phyloP scores from a whole-genome alignment of 2,329 filamentous ascomycete genomes.

The Fusarium globosum region DNA sequence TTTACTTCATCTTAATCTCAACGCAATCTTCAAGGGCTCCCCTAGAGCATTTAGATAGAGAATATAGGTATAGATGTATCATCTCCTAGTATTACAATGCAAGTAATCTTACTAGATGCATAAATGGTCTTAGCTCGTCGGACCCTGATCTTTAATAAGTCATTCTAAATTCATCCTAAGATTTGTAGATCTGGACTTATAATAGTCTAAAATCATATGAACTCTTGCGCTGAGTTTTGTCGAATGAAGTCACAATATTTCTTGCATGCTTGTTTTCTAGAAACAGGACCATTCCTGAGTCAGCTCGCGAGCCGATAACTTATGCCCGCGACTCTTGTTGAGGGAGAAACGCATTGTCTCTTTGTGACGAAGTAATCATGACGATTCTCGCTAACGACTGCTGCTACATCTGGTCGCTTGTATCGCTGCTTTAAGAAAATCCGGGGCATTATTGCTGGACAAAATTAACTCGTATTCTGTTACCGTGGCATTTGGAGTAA shows the following conservation, averaged over 20 bases:
- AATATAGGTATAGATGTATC: not conserved
- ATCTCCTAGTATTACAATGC: not conserved
- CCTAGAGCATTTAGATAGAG: not conserved
- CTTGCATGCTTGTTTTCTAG: not conserved
- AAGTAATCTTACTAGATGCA: not conserved
- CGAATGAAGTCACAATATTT: not conserved
- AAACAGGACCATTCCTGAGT: slow-evolving; percentile 12
- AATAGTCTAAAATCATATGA: not conserved
- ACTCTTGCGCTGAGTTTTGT: not conserved
- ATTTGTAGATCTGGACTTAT: not conserved
- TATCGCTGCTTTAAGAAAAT: not conserved
- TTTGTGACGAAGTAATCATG: slow-evolving; percentile 1
- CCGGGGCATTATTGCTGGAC: slow-evolving; percentile 5
- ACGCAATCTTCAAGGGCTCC: not conserved
- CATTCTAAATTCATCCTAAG: not conserved
- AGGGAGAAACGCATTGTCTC: not conserved
- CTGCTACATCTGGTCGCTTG: not conserved
- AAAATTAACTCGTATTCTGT: slow-evolving; percentile 5
- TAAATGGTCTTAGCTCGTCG: not conserved
- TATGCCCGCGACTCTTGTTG: not conserved
- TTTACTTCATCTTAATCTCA: not conserved
- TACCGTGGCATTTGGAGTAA: slow-evolving; percentile 12
- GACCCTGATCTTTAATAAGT: not conserved
- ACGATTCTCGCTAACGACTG: not conserved
- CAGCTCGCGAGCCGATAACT: not conserved